Conservation (phyloP, 2,329 filamentous ascomycete species). For the Penicillium rolfsii region DNA sequence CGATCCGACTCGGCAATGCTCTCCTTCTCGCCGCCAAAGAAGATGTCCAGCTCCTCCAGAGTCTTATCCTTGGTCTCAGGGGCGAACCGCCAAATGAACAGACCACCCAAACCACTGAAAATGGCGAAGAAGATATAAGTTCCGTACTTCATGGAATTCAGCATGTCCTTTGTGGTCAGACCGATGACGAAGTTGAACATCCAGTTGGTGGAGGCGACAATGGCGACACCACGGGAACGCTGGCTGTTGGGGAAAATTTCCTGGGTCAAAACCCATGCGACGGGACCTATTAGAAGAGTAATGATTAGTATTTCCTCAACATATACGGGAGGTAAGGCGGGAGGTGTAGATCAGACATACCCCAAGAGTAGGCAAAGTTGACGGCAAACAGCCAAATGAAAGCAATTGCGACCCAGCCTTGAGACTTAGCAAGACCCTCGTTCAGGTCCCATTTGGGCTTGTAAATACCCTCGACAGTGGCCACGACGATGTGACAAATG, state of each 20-base stretch:
- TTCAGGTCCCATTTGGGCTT: conserved; percentile 57
- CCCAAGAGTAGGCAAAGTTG: conserved; percentile 45
- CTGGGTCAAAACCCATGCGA: conserved; percentile 58
- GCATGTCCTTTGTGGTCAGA: conserved; percentile 37
- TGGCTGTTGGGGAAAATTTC: conserved; percentile 40
- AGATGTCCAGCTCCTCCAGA: conserved; percentile 64
- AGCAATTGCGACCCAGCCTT: conserved; percentile 68
- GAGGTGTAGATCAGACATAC: conserved; percentile 19
- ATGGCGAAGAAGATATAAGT: conserved; percentile 50
- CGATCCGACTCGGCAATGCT: conserved; percentile 43
- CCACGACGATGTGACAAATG: conserved; percentile 71
- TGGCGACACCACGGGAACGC: conserved; percentile 34
- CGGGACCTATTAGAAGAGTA: conserved; percentile 31
- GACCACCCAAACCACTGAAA: conserved; percentile 42
- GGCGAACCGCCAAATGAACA: conserved; percentile 43
- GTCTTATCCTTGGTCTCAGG: conserved; percentile 56
- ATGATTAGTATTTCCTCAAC: background rate
- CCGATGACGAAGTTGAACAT: conserved; percentile 40
- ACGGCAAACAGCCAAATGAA: conserved; percentile 64
- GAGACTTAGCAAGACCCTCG: conserved; percentile 52
- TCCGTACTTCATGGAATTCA: conserved; percentile 33
- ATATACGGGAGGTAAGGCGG: background rate
- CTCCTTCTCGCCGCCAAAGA: conserved; percentile 38
- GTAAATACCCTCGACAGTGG: conserved; percentile 52
- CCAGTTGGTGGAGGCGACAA: conserved; percentile 39